Evolutionary conservation across 805 yeast species (phyloP).

Genomic region (Yarrowia deformans): DNA sequence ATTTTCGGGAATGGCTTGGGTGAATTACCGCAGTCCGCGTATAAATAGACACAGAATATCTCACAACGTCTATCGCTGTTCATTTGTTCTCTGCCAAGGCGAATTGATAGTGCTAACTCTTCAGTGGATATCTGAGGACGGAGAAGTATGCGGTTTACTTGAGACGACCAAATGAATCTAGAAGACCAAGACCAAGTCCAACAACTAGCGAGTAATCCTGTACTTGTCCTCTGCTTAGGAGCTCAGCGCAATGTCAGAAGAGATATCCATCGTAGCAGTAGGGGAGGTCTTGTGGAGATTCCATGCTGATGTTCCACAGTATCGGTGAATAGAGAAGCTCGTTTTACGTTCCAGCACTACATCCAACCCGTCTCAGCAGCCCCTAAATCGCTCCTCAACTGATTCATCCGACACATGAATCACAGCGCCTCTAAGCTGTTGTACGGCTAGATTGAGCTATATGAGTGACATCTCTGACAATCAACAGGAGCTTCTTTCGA

Average conservation of each 20-base stretch:
- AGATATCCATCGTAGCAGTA: not conserved
- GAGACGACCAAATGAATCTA: not conserved
- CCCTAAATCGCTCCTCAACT: no score
- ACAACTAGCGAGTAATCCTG: not conserved
- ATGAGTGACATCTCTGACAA: not conserved
- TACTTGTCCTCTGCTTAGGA: not conserved
- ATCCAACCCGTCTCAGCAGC: no score
- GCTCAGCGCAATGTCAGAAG: conserved; percentile 14
- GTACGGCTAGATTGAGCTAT: no score
- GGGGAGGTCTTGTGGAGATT: not conserved
- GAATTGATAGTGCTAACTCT: not conserved
- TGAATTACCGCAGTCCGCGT: no score
- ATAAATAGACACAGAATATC: no score
- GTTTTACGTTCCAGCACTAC: not conserved
- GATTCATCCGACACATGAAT: not conserved
- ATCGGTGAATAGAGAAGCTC: not conserved
- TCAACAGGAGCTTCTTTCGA: not conserved
- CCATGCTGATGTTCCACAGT: not conserved
- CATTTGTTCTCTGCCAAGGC: not conserved
- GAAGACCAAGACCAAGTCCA: not conserved
- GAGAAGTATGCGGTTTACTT: not conserved
- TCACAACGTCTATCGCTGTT: no score
- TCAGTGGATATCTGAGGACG: not conserved
- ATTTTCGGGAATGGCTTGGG: no score
- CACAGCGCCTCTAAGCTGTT: not conserved